Evolutionary conservation across 768 basidiomycete genomes (phyloP), one percentile per base, ranked within the genome.

Genomic region (Phylloporus arenicola): DNA sequence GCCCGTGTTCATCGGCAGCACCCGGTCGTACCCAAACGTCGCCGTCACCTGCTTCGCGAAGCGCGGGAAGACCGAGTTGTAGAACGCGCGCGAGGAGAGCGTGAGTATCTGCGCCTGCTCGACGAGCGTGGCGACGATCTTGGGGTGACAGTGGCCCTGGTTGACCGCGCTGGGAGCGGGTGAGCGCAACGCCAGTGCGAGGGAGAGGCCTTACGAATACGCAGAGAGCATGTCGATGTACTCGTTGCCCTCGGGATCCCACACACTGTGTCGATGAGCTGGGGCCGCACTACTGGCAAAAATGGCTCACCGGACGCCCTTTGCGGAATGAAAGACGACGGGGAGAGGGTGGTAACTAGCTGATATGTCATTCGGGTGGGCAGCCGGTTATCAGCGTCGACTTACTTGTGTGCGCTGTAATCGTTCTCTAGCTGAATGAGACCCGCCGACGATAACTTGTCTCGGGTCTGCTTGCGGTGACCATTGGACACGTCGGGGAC

Each of bases 141-240:
- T 76, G 9, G 92, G 90, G 73, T 95, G 92, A 71, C 92, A 96
- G 72, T 96, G 91, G 17, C 93, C 92, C 77, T 95, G 92, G 68
- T 93, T 93, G 48, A 92, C 88, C 38, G 90, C 89, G 27, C 89
- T 92, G 59, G 45, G 37, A 44, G 13, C 31, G 19, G 33, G 46
- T 53, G 45, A 57, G 53, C 35, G 9, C 38, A 45, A 40, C 43
- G 53, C 41, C 3, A 30, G 24, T 12, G n/a, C 11, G 16, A 29
- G 43, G 6, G 47, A 24, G 40, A 50, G 51, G 16, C 73, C 27
- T 45, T 66, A 94, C 90, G 91, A 94, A 73, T 98, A 98, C 25
- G 96, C 96, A 40, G 91, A 90, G 17, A 99, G 77, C 90, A 97
- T 96, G 64, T 99, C 96, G 55, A 97, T 92, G 71, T 96, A 99